phyloP scores from a whole-genome alignment of 2,329 filamentous ascomycete genomes.

The Aspergillus intermedius region DNA sequence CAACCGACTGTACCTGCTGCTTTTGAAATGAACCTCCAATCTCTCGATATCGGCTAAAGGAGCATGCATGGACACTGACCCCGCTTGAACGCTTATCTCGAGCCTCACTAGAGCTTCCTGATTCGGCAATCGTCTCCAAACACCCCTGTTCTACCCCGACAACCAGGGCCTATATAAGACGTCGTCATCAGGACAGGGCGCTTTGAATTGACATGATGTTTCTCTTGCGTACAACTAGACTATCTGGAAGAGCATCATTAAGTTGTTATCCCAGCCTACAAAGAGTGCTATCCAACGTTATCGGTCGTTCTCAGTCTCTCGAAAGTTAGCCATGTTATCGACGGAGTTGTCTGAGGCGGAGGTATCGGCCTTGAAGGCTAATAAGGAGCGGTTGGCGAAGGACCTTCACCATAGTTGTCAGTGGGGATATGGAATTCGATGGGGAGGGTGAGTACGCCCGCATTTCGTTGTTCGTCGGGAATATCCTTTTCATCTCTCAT shows the following conservation, averaged over 20 bases:
- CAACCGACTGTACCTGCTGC: background rate
- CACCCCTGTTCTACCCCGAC: constrained; percentile 4
- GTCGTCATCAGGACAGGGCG: background rate
- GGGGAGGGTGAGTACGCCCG: constrained; percentile 53
- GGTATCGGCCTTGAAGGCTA: constrained; percentile 50
- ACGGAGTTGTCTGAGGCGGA: constrained; percentile 45
- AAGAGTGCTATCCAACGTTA: background rate
- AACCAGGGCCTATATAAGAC: background rate
- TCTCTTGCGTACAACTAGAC: background rate
- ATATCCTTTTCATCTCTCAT: too few species aligned
- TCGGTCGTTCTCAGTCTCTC: constrained; percentile 9
- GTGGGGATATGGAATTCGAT: constrained; percentile 60
- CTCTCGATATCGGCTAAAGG: background rate
- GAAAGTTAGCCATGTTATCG: constrained; percentile 27
- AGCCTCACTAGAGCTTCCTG: constrained; percentile 2
- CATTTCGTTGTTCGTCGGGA: too few species aligned
- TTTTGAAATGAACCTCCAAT: background rate
- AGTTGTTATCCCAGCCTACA: background rate
- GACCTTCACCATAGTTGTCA: constrained; percentile 60
- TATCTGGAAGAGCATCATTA: constrained; percentile 3
- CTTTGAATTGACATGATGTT: background rate
- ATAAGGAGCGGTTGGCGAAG: constrained; percentile 54
- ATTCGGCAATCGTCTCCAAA: constrained; percentile 1
- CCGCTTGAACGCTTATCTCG: constrained; percentile 10
- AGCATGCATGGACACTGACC: background rate